These are phyloP conservation scores for Rubroshorea leprosula DNA, from an alignment of 345 rosid species.

Conservation along the genomic window DNA sequence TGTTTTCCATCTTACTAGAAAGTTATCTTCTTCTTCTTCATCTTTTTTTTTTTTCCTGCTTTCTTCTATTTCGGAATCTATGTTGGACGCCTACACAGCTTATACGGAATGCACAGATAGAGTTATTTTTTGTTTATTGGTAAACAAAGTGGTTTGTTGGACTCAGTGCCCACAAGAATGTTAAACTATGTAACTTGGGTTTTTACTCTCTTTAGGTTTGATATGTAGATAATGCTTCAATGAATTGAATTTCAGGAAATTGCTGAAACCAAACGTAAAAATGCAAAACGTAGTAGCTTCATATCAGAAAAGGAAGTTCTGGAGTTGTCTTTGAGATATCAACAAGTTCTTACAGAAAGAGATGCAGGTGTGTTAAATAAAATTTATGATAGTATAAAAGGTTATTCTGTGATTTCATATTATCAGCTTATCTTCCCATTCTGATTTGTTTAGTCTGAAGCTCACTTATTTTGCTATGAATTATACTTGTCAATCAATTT, in stretches of 20 bases:
- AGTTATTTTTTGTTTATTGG: no score
- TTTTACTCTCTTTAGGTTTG: neutral
- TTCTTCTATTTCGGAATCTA: neutral
- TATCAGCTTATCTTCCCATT: neutral
- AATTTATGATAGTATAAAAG: constrained; percentile 7
- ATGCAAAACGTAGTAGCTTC: constrained; percentile 46
- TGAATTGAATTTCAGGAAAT: constrained; percentile 44
- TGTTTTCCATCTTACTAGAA: neutral
- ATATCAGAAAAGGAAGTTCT: constrained; percentile 81
- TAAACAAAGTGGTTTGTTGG: neutral
- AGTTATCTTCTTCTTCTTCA: neutral
- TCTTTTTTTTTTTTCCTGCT: neutral
- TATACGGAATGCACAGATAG: no score
- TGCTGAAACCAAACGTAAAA: constrained; percentile 67
- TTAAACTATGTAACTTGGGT: neutral
- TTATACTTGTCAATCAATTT: neutral
- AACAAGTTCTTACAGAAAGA: constrained; percentile 85
- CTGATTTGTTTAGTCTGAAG: constrained; percentile 4
- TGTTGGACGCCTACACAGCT: no score
- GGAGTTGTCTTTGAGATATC: constrained; percentile 80
- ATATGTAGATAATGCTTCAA: no score
- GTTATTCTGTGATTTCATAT: neutral
- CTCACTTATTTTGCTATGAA: neutral
- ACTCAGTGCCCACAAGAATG: neutral
- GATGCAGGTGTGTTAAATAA: constrained; percentile 53